A percentile compares a stretch with the other conserved stretches of the same genome.
Evolutionary conservation across 2,329 filamentous ascomycete species (phyloP).

Genomic region (Ceratocystis harringtonii): DNA sequence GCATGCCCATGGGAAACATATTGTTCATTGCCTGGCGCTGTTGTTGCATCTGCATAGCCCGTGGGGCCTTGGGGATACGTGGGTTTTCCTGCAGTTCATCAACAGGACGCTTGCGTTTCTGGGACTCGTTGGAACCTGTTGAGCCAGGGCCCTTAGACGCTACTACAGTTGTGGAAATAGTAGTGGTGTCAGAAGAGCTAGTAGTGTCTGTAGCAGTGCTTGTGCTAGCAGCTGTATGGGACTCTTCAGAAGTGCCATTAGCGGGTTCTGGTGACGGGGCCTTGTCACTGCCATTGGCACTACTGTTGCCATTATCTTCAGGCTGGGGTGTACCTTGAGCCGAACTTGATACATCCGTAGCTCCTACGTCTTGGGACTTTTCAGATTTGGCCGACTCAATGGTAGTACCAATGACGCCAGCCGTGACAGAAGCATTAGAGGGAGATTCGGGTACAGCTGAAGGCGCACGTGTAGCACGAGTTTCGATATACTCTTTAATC

Average conservation of each 20-base stretch:
- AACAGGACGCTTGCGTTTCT: constrained; percentile 64
- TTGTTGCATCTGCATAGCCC: constrained; percentile 46
- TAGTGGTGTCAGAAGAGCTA: background rate
- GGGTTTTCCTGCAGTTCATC: constrained; percentile 53
- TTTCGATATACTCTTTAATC: constrained; percentile 53
- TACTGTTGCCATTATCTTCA: constrained; percentile 23
- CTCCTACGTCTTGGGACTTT: constrained; percentile 6
- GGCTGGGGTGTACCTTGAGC: constrained; percentile 20
- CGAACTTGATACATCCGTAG: constrained; percentile 15
- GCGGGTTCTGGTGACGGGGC: constrained; percentile 8
- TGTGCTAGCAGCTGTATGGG: background rate
- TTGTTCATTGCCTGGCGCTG: constrained; percentile 31
- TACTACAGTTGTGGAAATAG: background rate
- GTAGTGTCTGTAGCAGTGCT: background rate
- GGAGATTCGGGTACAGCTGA: constrained; percentile 24
- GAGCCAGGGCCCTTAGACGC: background rate
- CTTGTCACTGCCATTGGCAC: constrained; percentile 1
- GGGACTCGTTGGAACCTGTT: constrained; percentile 22
- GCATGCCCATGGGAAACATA: constrained; percentile 29
- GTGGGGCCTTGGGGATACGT: constrained; percentile 49
- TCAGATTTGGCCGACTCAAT: constrained; percentile 8
- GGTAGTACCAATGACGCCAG: constrained; percentile 10
- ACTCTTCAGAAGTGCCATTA: background rate
- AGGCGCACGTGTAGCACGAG: constrained; percentile 7
- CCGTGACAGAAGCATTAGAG: constrained; percentile 15